phyloP scores from a whole-genome alignment of 371 early-diverging fungal genomes.

The Mucor circinelloides region DNA sequence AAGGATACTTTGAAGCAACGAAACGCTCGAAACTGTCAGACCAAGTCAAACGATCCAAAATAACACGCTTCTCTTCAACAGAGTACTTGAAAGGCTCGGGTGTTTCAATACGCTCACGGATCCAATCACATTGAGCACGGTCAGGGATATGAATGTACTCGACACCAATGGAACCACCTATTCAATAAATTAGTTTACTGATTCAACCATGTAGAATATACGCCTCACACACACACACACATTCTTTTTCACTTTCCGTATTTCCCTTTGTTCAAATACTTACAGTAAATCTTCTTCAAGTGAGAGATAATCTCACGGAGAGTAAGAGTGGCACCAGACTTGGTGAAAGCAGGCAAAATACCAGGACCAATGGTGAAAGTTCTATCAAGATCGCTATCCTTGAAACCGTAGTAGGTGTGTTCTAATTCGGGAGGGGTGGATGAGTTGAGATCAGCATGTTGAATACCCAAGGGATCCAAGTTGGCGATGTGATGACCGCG shows the following conservation, averaged over 20 bases:
- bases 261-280: not conserved
- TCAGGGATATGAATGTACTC: slow-evolving; percentile 98
- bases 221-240: no score
- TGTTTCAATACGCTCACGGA: slow-evolving; percentile 89
- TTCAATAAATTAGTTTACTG: no score
- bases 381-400: slow-evolving; percentile 88
- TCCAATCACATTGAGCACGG: slow-evolving; percentile 96
- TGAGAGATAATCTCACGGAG: slow-evolving; percentile 87
- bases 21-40: slow-evolving; percentile 95
- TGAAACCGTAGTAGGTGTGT: slow-evolving; percentile 90
- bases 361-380: slow-evolving; percentile 93
- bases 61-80: slow-evolving; percentile 85
- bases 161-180: slow-evolving; percentile 70
- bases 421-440: slow-evolving; percentile 84
- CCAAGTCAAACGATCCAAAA: slow-evolving; percentile 96
- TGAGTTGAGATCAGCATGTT: slow-evolving; percentile 59
- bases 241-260: not conserved
- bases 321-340: slow-evolving; percentile 68
- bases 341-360: slow-evolving; percentile 88
- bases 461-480: slow-evolving; percentile 92
- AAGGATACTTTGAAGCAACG: slow-evolving; percentile 93
- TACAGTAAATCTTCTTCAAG: slow-evolving; percentile 86
- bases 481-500: slow-evolving; percentile 96
- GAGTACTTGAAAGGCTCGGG: slow-evolving; percentile 85
- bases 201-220: no score